Conservation (phyloP, 345 rosid species). For the Gossypium longicalyx region DNA sequence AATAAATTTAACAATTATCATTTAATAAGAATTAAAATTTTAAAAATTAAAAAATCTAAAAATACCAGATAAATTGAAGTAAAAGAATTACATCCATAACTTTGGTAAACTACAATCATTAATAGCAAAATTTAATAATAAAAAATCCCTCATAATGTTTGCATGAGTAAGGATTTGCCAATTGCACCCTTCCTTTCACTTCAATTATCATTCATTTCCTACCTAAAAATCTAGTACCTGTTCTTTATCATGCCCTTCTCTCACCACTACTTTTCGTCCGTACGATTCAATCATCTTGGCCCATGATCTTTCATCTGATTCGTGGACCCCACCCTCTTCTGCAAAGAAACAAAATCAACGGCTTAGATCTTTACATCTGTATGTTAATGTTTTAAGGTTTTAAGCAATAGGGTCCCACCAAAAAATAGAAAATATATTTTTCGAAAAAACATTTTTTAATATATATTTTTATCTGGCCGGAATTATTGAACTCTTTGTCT, state of each 20-base stretch:
- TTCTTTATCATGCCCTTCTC: no score
- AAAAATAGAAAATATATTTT: no score
- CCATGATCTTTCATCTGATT: not conserved
- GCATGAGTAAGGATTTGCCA: conserved; percentile 7
- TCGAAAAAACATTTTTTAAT: not conserved
- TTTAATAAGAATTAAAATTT: no score
- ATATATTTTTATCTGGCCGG: conserved; percentile 1
- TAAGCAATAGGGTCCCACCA: not conserved
- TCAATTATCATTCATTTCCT: not conserved
- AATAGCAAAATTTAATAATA: no score
- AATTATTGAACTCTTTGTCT: conserved; percentile 18
- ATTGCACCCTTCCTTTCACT: not conserved
- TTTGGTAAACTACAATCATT: no score
- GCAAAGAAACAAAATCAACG: not conserved
- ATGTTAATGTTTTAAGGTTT: not conserved
- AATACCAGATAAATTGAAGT: no score
- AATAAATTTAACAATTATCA: no score
- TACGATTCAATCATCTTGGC: not conserved
- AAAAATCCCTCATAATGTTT: not conserved
- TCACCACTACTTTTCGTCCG: not conserved
- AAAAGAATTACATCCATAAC: no score
- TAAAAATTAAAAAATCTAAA: no score
- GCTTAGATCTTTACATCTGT: not conserved
- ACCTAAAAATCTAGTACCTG: not conserved
- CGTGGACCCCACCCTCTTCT: not conserved